phyloP scores from a whole-genome alignment of 129 eudicot genomes.

The Helichrysum umbraculigerum region DNA sequence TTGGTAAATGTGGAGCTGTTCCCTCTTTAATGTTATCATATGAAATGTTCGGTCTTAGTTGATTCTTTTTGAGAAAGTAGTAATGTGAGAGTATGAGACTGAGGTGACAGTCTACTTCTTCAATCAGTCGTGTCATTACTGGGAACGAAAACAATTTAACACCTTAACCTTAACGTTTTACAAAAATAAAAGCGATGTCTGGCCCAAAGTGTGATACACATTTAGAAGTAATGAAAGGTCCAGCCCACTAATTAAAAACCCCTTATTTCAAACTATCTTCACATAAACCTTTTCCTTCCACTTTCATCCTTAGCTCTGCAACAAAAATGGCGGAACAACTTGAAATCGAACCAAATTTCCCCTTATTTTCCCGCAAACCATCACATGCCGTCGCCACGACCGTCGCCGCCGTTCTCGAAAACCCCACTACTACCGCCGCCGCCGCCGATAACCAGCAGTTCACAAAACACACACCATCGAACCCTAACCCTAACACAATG shows the following conservation, averaged over 20 bases:
- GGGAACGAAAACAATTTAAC: too few relatives aligned
- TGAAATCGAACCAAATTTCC: conserved; percentile 46
- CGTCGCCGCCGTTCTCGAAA: conserved; percentile 10
- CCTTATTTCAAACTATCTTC: not conserved
- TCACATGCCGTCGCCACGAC: not conserved
- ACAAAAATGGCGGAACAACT: conserved; percentile 32
- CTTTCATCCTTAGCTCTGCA: not conserved
- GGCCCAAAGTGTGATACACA: too few relatives aligned
- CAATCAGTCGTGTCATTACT: too few relatives aligned
- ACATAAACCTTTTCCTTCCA: not conserved
- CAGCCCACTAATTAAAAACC: not conserved
- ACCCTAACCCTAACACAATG: conserved; percentile 29
- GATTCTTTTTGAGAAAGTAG: too few relatives aligned
- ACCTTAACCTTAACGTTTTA: too few relatives aligned
- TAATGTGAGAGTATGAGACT: too few relatives aligned
- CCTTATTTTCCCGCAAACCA: conserved; percentile 41
- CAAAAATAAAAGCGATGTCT: too few relatives aligned
- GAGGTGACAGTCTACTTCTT: too few relatives aligned
- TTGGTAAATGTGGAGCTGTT: too few relatives aligned
- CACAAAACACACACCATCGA: conserved; percentile 42
- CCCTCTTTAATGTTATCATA: too few relatives aligned
- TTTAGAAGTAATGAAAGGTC: not conserved
- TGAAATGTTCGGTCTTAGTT: too few relatives aligned
- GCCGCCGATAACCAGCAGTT: conserved; percentile 16
- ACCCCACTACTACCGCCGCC: conserved; percentile 18